Conservation (phyloP, 768 basidiomycete genomes). For the Podaxis carcinomalis region DNA sequence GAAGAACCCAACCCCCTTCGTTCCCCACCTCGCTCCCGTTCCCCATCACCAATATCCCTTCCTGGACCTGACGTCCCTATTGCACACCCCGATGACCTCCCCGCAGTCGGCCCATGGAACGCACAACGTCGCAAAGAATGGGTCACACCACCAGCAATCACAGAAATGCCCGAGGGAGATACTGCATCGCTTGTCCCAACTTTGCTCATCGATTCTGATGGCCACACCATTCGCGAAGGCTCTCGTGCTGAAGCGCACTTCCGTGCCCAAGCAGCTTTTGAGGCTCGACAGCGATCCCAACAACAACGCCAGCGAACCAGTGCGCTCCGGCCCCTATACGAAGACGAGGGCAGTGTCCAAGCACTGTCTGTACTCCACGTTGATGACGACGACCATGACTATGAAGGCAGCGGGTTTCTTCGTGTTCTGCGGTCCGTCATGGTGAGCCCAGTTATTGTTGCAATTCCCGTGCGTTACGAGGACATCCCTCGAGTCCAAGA, state of each 20-base stretch:
- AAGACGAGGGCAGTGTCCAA: background rate
- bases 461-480: slow-evolving; percentile 2
- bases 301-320: background rate
- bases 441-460: slow-evolving; percentile 4
- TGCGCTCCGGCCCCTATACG: too few relatives aligned
- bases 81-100: background rate
- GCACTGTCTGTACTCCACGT: background rate
- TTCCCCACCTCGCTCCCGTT: background rate
- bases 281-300: background rate
- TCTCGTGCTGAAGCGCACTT: slow-evolving; percentile 6
- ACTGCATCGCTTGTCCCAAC: slow-evolving; percentile 5
- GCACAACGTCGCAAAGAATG: background rate
- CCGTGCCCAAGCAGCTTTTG: background rate
- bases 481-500: slow-evolving; percentile 9
- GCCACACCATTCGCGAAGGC: slow-evolving; percentile 10
- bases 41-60: background rate
- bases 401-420: slow-evolving; percentile 1
- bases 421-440: slow-evolving; percentile 6
- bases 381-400: background rate
- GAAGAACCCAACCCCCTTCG: background rate
- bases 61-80: background rate
- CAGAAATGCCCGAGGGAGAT: background rate
- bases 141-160: background rate
- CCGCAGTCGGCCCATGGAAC: slow-evolving; percentile 5
- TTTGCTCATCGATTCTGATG: slow-evolving; percentile 5